A percentile compares a stretch with the other conserved stretches of the same genome.
Conservation (phyloP, 192 early-diverging fungal genomes). For the Podila verticillata region DNA sequence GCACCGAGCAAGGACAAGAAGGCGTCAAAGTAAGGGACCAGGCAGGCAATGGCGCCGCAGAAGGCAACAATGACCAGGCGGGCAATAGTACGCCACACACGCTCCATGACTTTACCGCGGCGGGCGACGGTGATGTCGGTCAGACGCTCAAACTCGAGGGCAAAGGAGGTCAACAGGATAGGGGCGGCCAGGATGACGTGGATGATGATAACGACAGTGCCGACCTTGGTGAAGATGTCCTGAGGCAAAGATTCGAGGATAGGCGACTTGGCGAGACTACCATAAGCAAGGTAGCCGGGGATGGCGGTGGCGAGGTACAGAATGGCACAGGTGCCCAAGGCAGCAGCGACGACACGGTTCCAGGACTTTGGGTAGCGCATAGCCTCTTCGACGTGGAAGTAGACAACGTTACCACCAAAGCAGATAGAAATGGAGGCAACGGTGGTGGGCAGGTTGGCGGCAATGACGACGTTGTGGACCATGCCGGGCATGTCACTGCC, state of each 20-base stretch:
- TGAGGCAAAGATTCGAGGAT: conserved; percentile 78
- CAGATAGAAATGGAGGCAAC: conserved; percentile 85
- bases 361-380: conserved; percentile 79
- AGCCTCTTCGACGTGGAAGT: conserved; percentile 85
- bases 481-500: conserved; percentile 39
- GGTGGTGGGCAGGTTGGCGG: conserved; percentile 76
- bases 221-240: conserved; percentile 65
- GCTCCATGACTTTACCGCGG: conserved; percentile 59
- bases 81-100: conserved; percentile 61
- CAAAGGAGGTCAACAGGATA: conserved; percentile 77
- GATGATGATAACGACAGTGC: conserved; percentile 78
- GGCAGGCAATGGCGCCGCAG: conserved; percentile 67
- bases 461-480: conserved; percentile 65
- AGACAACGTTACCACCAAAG: conserved; percentile 85
- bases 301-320: conserved; percentile 77
- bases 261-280: conserved; percentile 70
- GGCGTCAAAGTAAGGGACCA: conserved; percentile 83
- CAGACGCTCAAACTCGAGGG: conserved; percentile 78
- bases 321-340: conserved; percentile 70
- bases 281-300: conserved; percentile 80
- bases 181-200: conserved; percentile 88
- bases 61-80: conserved; percentile 65
- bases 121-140: conserved; percentile 68
- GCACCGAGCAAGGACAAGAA: conserved; percentile 88
- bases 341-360: conserved; percentile 69